Percentiles rank a stretch among this genome's conserved stretches.
Conservation (phyloP, 306 rosid species). For the Quercus mongolica region DNA sequence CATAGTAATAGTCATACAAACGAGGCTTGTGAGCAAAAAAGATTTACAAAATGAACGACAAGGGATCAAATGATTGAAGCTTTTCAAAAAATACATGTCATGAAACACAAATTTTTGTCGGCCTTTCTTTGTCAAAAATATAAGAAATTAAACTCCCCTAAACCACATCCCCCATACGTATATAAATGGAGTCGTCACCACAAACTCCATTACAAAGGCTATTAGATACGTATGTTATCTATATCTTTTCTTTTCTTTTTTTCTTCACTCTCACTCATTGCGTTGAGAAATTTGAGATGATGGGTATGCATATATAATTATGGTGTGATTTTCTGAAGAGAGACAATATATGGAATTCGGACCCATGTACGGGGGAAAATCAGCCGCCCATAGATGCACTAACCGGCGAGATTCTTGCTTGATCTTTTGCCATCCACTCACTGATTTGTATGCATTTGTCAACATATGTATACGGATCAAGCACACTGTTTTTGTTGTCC, state of each 20-base stretch:
- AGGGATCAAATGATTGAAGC: not conserved
- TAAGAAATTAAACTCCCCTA: not conserved
- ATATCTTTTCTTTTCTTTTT: not conserved
- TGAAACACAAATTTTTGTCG: not conserved
- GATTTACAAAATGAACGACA: not conserved
- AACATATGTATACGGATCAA: no score
- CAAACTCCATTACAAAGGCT: no score
- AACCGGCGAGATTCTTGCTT: conserved; percentile 1
- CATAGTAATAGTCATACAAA: no score
- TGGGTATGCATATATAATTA: not conserved
- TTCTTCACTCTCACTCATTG: not conserved
- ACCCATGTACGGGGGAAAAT: conserved; percentile 8
- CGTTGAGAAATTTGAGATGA: no score
- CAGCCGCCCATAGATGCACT: conserved; percentile 14
- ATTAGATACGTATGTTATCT: not conserved
- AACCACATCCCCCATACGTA: not conserved
- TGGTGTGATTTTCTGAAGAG: not conserved
- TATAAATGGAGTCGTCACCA: no score
- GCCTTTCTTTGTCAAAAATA: not conserved
- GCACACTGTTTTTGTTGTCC: no score
- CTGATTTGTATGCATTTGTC: not conserved
- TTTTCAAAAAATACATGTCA: not conserved
- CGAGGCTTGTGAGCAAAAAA: not conserved
- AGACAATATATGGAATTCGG: not conserved
- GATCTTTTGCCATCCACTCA: not conserved